Evolutionary conservation across 768 basidiomycete species (phyloP).

Genomic region (Suillus americanus): DNA sequence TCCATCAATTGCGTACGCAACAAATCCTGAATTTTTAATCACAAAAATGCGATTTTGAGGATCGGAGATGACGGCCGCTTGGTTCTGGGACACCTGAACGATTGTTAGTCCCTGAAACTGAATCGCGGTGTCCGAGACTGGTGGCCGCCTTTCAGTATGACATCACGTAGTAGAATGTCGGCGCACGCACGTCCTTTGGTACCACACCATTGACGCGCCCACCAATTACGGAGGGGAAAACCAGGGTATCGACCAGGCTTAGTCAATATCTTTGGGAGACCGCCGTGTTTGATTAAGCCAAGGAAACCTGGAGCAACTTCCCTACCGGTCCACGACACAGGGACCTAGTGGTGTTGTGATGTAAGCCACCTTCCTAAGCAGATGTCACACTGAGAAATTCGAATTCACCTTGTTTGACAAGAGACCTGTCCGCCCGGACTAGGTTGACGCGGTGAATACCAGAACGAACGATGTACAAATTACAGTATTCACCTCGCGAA

Average conservation of each 20-base stretch:
- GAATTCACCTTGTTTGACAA: constrained; percentile 60
- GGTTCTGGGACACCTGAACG: constrained; percentile 88
- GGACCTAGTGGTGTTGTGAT: constrained; percentile 34
- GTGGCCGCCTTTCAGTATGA: background rate
- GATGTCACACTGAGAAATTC: constrained; percentile 1
- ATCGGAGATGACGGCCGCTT: constrained; percentile 77
- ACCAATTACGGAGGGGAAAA: constrained; percentile 80
- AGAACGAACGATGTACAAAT: background rate
- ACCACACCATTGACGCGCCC: constrained; percentile 74
- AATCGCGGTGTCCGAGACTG: constrained; percentile 82
- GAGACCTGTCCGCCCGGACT: constrained; percentile 58
- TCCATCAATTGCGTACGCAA: constrained; percentile 74
- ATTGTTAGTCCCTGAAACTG: constrained; percentile 77
- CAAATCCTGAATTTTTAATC: constrained; percentile 76
- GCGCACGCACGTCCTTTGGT: constrained; percentile 59
- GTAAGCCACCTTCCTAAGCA: background rate
- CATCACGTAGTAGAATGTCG: background rate
- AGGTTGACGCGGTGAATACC: background rate
- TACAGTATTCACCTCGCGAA: constrained; percentile 45
- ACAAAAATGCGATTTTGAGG: constrained; percentile 80
- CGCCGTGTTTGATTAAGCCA: constrained; percentile 81
- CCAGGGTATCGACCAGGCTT: constrained; percentile 77
- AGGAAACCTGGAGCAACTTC: constrained; percentile 72
- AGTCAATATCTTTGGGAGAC: constrained; percentile 73
- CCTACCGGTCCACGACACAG: constrained; percentile 67